These are phyloP conservation scores for Rhizoctonia solani DNA, from an alignment of 1,284 basidiomycete genomes.

Conservation along the genomic window DNA sequence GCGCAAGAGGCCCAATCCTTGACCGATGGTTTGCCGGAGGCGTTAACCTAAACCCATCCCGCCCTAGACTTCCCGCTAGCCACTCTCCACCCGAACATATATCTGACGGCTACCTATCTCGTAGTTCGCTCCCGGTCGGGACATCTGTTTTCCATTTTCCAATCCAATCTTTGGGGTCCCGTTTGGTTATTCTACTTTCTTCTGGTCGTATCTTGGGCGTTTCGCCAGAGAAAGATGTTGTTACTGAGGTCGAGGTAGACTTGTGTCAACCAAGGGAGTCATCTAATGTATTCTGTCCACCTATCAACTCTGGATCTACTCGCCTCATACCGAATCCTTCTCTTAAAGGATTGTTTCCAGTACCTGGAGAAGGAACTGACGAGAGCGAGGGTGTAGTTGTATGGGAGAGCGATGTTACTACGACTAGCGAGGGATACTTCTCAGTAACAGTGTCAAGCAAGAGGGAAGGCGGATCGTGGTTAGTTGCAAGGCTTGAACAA, in stretches of 20 bases:
- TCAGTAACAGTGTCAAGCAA: conserved; percentile 56
- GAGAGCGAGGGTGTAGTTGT: conserved; percentile 73
- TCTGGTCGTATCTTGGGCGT: conserved; percentile 23
- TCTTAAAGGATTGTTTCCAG: conserved; percentile 59
- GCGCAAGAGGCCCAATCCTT: conserved; percentile 10
- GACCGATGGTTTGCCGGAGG: conserved; percentile 31
- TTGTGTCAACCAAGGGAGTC: background rate
- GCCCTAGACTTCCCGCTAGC: background rate
- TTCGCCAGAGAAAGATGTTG: conserved; percentile 8
- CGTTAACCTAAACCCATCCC: background rate
- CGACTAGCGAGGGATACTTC: conserved; percentile 47
- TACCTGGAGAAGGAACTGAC: conserved; percentile 65
- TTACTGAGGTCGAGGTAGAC: conserved; percentile 7
- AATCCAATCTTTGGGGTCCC: background rate
- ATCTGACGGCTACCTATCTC: background rate
- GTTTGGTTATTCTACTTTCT: conserved; percentile 15
- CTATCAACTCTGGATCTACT: conserved; percentile 41
- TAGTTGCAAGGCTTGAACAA: conserved; percentile 48
- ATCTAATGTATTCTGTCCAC: background rate
- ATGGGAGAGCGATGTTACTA: conserved; percentile 41
- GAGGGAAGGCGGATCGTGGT: conserved; percentile 63
- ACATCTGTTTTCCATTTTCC: conserved; percentile 7
- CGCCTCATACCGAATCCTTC: conserved; percentile 65
- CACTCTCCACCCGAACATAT: background rate
- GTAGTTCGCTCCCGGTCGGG: background rate